A percentile compares a stretch with the other conserved stretches of the same genome.
Conservation (phyloP, 768 basidiomycete genomes). For the Bullera alba region DNA sequence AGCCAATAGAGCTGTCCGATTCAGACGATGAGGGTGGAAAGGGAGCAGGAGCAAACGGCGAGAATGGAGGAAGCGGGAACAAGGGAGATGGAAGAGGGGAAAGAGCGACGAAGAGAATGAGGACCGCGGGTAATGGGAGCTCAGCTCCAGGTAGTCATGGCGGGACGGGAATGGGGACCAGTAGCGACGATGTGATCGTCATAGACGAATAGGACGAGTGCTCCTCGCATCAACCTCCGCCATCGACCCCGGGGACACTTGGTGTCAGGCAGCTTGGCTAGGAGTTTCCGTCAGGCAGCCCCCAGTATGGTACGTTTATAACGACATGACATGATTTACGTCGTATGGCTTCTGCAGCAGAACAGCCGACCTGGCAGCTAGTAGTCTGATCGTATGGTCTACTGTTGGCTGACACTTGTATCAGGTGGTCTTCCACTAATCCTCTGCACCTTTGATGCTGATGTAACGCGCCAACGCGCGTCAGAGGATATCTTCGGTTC, state of each 20-base stretch:
- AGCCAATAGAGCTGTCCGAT: not conserved
- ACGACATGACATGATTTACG: too few species aligned
- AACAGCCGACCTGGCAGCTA: too few species aligned
- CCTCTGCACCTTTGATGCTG: too few species aligned
- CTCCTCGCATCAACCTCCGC: not conserved
- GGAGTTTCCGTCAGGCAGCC: too few species aligned
- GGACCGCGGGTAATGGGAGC: not conserved
- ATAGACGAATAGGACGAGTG: not conserved
- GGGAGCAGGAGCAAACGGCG: not conserved
- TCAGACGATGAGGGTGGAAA: not conserved
- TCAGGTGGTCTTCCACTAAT: too few species aligned
- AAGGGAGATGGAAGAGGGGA: not conserved
- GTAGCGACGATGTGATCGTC: not conserved
- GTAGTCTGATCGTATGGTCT: too few species aligned
- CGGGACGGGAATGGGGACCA: conserved; percentile 1
- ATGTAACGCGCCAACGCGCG: too few species aligned
- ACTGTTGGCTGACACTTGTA: too few species aligned
- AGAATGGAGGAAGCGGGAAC: not conserved
- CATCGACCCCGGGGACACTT: not conserved
- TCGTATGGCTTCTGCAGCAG: too few species aligned
- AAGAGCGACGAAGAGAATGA: not conserved
- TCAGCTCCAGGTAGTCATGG: not conserved
- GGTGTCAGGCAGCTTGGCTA: too few species aligned
- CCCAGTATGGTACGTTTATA: too few species aligned
- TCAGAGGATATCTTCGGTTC: too few species aligned